Evolutionary conservation across 768 basidiomycete genomes (phyloP).

Genomic region (Rhizopogon sp.): DNA sequence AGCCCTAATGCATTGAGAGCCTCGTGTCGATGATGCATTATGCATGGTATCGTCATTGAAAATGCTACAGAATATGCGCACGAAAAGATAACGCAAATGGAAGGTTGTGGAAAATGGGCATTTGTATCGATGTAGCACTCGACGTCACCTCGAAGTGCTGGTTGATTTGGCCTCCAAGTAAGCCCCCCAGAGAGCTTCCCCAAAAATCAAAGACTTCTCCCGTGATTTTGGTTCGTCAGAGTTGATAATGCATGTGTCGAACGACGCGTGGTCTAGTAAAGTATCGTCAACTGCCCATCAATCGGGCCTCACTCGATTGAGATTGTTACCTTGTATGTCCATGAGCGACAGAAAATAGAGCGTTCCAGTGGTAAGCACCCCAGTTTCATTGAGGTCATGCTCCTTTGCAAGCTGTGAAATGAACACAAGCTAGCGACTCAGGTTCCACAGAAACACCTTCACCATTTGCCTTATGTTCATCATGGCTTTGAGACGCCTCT

Average conservation of each 20-base stretch:
- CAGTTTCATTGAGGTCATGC: not conserved
- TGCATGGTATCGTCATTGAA: too few species aligned
- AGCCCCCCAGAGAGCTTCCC: not conserved
- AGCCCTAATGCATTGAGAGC: too few species aligned
- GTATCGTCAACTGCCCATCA: too few species aligned
- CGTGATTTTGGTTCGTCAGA: not conserved
- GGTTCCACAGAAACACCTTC: not conserved
- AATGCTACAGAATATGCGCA: too few species aligned
- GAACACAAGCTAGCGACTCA: not conserved
- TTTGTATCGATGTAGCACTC: not conserved
- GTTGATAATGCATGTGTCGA: not conserved
- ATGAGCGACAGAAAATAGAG: not conserved
- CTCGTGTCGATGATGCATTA: too few species aligned
- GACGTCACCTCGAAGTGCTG: not conserved
- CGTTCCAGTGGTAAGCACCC: not conserved
- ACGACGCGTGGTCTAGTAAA: not conserved
- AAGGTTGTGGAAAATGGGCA: too few species aligned
- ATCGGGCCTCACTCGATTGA: not conserved
- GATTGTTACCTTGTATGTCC: not conserved
- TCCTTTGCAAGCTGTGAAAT: not conserved
- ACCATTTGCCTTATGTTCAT: not conserved
- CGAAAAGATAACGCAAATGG: too few species aligned
- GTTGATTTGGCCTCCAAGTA: not conserved
- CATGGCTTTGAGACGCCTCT: not conserved
- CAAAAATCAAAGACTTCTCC: not conserved